phyloP scores from a whole-genome alignment of 352 stramenopile genomes.

The Globisporangium spiculum region DNA sequence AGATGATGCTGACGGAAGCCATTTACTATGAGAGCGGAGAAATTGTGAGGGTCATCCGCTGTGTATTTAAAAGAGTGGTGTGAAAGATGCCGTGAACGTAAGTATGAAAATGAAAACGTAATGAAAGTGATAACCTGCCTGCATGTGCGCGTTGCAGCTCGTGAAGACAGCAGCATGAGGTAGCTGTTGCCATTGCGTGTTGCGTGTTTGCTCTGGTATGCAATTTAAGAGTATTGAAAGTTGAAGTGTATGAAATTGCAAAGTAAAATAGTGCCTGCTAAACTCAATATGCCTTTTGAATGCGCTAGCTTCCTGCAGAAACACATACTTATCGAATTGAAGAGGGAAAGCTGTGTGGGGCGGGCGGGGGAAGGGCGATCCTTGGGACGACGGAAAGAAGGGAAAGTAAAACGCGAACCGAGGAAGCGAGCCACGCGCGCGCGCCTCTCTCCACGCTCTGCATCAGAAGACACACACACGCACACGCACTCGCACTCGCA shows the following conservation, averaged over 20 bases:
- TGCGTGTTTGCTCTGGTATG: background rate
- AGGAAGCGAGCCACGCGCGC: conserved; percentile 10
- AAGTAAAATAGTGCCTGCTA: background rate
- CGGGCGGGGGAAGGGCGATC: background rate
- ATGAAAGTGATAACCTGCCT: background rate
- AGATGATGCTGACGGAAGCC: background rate
- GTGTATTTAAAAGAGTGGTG: conserved; percentile 6
- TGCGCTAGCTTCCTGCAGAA: background rate
- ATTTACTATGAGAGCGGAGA: background rate
- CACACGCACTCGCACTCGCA: background rate
- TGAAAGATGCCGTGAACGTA: background rate
- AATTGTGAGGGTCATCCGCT: background rate
- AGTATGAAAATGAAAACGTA: background rate
- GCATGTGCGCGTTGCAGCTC: no score
- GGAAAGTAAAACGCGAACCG: background rate
- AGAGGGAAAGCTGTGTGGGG: background rate
- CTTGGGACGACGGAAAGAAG: conserved; percentile 8
- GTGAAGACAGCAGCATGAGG: no score
- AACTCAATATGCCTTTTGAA: background rate
- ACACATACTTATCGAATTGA: background rate
- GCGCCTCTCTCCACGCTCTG: background rate
- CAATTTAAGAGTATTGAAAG: background rate
- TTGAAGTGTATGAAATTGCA: background rate
- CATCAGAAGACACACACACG: background rate
- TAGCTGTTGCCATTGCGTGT: no score